Base-by-base conservation (phyloP, 805 yeast species). In the Candida awuae region DNA sequence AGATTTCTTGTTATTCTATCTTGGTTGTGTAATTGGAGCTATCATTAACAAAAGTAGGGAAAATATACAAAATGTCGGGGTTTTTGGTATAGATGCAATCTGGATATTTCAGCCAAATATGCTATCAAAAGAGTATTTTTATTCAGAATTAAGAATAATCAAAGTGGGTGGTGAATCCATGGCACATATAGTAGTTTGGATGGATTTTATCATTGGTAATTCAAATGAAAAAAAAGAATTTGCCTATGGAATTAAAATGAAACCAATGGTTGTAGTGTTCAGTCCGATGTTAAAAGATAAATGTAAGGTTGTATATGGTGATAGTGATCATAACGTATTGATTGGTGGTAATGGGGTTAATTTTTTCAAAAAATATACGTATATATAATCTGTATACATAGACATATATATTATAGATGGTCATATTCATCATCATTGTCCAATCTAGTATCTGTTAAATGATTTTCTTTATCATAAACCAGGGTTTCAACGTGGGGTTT, bases 401-500 rank as follows among this genome's bases (percentile, higher is more conserved):
- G 13, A 3, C 17, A 12, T 34, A n/a, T 9, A 4, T 32, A 4
- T 14, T 23, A 25, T 16, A 32, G n/a, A 28, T 37, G 29, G 15
- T 38, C 42, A 18, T 38, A 38, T 15, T 29, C 42, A 19, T 23
- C n/a, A 17, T 38, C 42, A 9, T 29, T 34, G 12, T 38, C 42
- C 13, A 38, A 17, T n/a, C 34, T 34, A 4, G 38, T 14, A 26
- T 38, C 42, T 7, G 34, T 14, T 21, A 38, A 23, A 15, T 22
- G 32, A 17, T 29, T 38, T 17, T 38, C 27, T 15, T 23, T 12
- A 15, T 38, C 38, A 22, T 29, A 23, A 19, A 28, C 34, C 8
- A 38, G 13, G 2, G 29, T 6, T 14, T 29, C 30, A 16, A 32
- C 30, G 12, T 38, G 50, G 39, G 70, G 68, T 45, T 67, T 72